Percentiles rank a stretch among this genome's conserved stretches.
phyloP scores from a whole-genome alignment of 1,284 basidiomycete genomes.

The Cryptococcus sp. region DNA sequence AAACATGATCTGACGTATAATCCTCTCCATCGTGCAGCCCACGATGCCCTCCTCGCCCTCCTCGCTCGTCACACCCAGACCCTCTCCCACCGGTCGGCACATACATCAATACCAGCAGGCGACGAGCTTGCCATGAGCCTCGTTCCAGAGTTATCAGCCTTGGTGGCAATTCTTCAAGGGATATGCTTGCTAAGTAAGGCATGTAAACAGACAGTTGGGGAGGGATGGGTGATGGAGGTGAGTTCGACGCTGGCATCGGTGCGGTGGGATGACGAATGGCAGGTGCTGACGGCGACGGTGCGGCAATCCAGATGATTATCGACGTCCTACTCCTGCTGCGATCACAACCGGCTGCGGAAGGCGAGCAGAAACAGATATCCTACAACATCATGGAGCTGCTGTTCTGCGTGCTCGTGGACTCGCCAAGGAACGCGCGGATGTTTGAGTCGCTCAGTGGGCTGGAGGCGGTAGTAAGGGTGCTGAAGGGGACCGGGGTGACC shows the following conservation, averaged over 20 bases:
- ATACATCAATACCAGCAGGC: constrained; percentile 24
- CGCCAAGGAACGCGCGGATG: constrained; percentile 62
- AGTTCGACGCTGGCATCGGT: constrained; percentile 18
- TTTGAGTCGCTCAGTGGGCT: constrained; percentile 75
- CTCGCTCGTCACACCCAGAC: constrained; percentile 35
- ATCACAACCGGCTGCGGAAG: constrained; percentile 23
- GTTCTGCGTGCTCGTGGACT: constrained; percentile 77
- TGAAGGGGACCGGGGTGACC: constrained; percentile 74
- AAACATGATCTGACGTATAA: background rate
- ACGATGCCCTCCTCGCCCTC: constrained; percentile 29
- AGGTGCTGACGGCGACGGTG: constrained; percentile 2
- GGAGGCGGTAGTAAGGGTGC: constrained; percentile 71
- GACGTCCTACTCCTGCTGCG: constrained; percentile 41
- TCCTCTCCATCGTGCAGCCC: constrained; percentile 18
- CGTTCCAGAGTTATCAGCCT: constrained; percentile 34
- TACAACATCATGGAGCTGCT: constrained; percentile 74
- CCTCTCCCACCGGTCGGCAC: constrained; percentile 24
- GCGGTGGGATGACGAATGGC: too few species aligned
- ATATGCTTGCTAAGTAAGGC: constrained; percentile 65
- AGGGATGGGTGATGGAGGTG: constrained; percentile 69
- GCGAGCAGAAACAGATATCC: constrained; percentile 49
- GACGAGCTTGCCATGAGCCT: constrained; percentile 32
- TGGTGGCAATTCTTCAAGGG: constrained; percentile 72
- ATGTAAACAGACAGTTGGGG: constrained; percentile 67
- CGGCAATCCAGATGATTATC: constrained; percentile 31